Evolutionary conservation across 2,329 filamentous ascomycete genomes (phyloP), one percentile per base, ranked within the genome.

Genomic region (Paecilomyces dactylethromorphus): DNA sequence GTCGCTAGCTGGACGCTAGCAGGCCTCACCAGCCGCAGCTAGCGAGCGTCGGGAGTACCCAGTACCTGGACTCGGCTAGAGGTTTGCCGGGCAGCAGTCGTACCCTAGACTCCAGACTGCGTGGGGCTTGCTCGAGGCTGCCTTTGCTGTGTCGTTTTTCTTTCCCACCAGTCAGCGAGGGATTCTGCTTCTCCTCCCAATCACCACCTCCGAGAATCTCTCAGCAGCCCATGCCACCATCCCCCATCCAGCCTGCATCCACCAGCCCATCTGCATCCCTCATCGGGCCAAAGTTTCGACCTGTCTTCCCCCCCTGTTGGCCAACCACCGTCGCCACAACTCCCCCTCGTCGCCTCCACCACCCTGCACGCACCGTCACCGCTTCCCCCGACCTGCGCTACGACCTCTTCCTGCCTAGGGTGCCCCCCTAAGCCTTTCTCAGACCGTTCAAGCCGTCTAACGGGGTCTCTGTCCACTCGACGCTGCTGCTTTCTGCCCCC

Each of bases 311-410:
- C 52, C 61, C 53, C 56, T 24, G 32, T 26, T n/a, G n/a, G n/a
- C 53, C 53, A 53, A 32, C 24, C 15, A 54, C 11, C 31, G 53
- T 35, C 5, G 10, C 54, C 54, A 33, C 54, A 35, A 18, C 22
- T 7, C 54, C 26, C n/a, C 31, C 31, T 26, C 24, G 6, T 54
- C 53, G 53, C 53, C 35, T 50, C 56, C 18, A 49, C 31, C 12
- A 62, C 64, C 66, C 66, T 66, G 66, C 66, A 70, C 68, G 64
- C 63, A 62, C 60, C 60, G 58, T 66, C 62, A 61, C 64, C 67
- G 68, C 60, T 68, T 66, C 65, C 68, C 70, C 71, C 71, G 66
- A 68, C 68, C 50, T 73, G 64, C 72, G 64, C 72, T 74, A 74
- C 65, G 58, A 66, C 69, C 59, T 54, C 61, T 71, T 70, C 62